Conservation (phyloP, 148 eudicot genomes). For the Rhododendron simsii region DNA sequence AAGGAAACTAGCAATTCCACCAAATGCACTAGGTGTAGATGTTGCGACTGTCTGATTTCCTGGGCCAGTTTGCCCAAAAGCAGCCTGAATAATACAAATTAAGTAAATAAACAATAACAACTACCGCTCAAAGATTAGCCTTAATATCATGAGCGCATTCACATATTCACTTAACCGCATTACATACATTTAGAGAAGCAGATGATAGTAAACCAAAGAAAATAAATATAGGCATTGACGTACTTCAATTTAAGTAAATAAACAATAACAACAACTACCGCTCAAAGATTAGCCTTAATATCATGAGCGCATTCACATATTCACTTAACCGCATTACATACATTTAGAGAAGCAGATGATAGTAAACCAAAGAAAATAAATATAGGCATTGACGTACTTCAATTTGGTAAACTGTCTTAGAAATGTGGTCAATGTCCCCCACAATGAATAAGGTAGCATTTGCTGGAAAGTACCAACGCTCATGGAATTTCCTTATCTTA, state of each 20-base stretch:
- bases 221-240: conserved; percentile 17
- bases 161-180: conserved; percentile 7
- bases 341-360: neutral
- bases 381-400: conserved; percentile 52
- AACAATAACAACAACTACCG: neutral
- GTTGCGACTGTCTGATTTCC: conserved; percentile 58
- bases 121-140: neutral
- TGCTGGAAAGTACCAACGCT: conserved; percentile 99
- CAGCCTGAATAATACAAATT: conserved; percentile 44
- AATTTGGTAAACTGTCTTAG: conserved; percentile 75
- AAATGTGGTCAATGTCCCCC: conserved; percentile 83
- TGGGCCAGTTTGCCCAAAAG: conserved; percentile 65
- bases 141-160: neutral
- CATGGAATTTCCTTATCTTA: conserved; percentile 90
- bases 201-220: neutral
- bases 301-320: neutral
- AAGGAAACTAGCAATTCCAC: conserved; percentile 95
- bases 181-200: neutral
- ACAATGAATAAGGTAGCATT: conserved; percentile 95
- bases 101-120: neutral
- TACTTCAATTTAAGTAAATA: conserved; percentile 64
- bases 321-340: conserved; percentile 6
- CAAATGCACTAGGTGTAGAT: conserved; percentile 74
- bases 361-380: neutral
- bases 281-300: neutral